These are phyloP conservation scores for Dothideomycetidae sp. DNA, from an alignment of 2,329 filamentous ascomycete species.

Conservation along the genomic window DNA sequence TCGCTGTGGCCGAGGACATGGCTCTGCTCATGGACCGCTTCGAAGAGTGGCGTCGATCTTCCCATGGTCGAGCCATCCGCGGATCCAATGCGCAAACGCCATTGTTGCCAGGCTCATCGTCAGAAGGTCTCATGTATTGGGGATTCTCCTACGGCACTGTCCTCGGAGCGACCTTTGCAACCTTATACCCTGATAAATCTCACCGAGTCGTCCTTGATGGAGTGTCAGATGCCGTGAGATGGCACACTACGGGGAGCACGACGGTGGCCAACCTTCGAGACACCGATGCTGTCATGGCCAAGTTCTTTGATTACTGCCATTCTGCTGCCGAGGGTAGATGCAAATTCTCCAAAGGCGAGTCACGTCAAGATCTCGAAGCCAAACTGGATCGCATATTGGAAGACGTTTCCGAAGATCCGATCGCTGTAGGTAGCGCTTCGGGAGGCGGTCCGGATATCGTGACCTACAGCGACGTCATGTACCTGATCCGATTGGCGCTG, in stretches of 20 bases:
- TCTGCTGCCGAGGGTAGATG: conserved; percentile 33
- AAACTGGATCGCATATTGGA: conserved; percentile 26
- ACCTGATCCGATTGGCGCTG: conserved; percentile 19
- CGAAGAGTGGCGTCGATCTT: conserved; percentile 18
- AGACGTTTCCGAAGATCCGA: conserved; percentile 27
- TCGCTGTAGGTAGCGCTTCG: conserved; percentile 30
- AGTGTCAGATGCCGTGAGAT: conserved; percentile 21
- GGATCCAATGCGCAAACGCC: background rate
- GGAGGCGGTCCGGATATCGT: conserved; percentile 17
- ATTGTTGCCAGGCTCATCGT: conserved; percentile 8
- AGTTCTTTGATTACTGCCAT: conserved; percentile 42
- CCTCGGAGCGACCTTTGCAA: conserved; percentile 33
- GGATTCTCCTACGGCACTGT: conserved; percentile 33
- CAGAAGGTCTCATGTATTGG: conserved; percentile 24
- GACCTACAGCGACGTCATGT: conserved; percentile 25
- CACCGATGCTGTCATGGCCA: conserved; percentile 39
- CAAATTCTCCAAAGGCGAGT: conserved; percentile 25
- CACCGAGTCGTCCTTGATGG: conserved; percentile 30
- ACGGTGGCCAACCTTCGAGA: conserved; percentile 40
- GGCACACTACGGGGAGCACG: no score
- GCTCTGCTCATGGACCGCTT: conserved; percentile 33
- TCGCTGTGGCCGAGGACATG: conserved; percentile 34
- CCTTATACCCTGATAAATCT: conserved; percentile 31
- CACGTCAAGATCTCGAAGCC: conserved; percentile 23
- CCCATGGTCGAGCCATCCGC: conserved; percentile 17